Evolutionary conservation across 176 grass and related monocot species (phyloP).

Genomic region (Carex cristatella): DNA sequence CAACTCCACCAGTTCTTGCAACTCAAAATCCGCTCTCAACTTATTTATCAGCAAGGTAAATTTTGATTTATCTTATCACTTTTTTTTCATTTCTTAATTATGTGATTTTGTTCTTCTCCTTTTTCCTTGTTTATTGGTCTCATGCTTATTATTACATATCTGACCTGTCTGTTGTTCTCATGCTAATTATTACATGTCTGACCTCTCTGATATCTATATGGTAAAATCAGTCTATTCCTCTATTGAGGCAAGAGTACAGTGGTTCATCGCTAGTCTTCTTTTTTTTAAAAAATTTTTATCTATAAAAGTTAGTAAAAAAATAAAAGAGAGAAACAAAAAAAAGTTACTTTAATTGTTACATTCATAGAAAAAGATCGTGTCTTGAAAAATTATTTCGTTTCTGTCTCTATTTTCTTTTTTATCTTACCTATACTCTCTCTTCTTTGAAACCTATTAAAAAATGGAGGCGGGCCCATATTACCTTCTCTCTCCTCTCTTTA

Average conservation of each 20-base stretch:
- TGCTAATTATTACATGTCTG: not conserved
- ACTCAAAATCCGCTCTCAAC: conserved; percentile 61
- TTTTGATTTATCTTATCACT: not conserved
- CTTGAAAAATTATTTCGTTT: no score
- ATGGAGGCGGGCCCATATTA: no score
- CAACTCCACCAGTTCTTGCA: conserved; percentile 78
- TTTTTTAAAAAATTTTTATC: no score
- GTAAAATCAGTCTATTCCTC: not conserved
- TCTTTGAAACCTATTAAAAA: no score
- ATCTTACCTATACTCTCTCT: no score
- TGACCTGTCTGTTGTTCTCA: not conserved
- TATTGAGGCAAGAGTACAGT: not conserved
- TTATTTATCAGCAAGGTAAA: conserved; percentile 50
- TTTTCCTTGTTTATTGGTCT: not conserved
- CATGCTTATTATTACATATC: not conserved
- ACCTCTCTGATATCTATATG: not conserved
- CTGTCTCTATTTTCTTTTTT: no score
- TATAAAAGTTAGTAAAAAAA: no score
- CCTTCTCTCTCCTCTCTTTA: no score
- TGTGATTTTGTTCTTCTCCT: no score
- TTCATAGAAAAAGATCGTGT: no score
- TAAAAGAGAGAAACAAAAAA: no score
- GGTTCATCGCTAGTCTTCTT: not conserved
- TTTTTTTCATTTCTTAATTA: not conserved
- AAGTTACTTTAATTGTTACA: no score